Evolutionary conservation across 495 filamentous ascomycete species (phyloP).

Genomic region (Barbatosphaeria neglecta): DNA sequence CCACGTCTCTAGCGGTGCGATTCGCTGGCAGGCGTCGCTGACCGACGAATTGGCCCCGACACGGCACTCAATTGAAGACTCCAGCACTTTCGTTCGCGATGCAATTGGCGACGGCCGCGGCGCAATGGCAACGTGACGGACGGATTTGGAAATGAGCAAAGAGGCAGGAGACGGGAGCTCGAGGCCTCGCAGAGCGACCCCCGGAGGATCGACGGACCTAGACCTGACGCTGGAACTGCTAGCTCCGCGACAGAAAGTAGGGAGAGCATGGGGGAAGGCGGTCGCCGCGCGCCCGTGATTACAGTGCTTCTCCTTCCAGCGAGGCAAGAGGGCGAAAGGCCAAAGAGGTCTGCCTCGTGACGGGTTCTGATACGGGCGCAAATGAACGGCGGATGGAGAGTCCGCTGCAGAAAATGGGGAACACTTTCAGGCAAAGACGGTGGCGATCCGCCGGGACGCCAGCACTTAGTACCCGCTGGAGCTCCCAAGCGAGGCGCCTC

Average conservation of each 20-base stretch:
- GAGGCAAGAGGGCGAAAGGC: neutral
- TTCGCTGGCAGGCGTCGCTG: slow-evolving; percentile 14
- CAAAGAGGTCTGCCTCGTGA: neutral
- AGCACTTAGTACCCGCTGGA: too few species aligned
- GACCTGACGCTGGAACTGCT: neutral
- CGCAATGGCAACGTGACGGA: slow-evolving; percentile 3
- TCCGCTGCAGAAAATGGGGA: neutral
- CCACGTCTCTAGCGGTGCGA: slow-evolving; percentile 9
- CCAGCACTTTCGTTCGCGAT: neutral
- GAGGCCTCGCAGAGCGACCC: too few species aligned
- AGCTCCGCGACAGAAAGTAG: too few species aligned
- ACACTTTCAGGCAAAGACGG: neutral
- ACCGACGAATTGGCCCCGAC: slow-evolving; percentile 13
- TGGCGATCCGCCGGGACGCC: neutral
- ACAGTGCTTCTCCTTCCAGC: neutral
- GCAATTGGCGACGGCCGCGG: neutral
- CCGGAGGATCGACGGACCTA: neutral
- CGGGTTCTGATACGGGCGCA: slow-evolving; percentile 1
- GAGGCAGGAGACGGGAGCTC: neutral
- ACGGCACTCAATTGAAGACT: slow-evolving; percentile 1
- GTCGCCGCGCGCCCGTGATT: neutral
- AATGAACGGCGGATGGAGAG: neutral
- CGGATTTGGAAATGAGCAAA: slow-evolving; percentile 1
- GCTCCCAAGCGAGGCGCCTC: too few species aligned
- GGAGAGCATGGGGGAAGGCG: neutral